Evolutionary conservation across 1,284 basidiomycete genomes (phyloP), one percentile per base, ranked within the genome.

Genomic region (Somion occarium): DNA sequence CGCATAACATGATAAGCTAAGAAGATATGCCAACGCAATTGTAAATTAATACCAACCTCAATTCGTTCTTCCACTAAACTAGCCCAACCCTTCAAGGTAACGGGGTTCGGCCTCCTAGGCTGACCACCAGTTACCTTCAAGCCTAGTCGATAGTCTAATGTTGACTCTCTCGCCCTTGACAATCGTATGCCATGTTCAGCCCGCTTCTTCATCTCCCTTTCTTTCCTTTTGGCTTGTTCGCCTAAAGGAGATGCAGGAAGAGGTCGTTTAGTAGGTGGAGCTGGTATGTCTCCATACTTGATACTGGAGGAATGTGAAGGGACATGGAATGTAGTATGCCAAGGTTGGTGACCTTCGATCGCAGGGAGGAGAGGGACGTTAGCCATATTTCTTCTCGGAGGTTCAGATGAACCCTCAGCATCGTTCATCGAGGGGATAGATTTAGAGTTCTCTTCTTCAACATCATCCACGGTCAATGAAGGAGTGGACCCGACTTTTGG

Each of bases 31-130:
- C 13, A 15, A 18, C 9, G 13, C 9, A 9, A 11, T 37, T n/a
- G 34, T n/a, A 11, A 15, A 41, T 5, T 7, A 18, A 44, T 27
- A 67, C 69, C 44, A 56, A 85, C 88, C 76, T 91, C 82, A 60
- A 93, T 93, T 54, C 78, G 76, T 56, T 92, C 89, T 64, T 94
- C 91, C 3, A 91, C 78, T 44, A 93, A 69, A 49, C 76, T 80
- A 7, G 76, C 74, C 88, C 89, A 93, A 0, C 87, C 89, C 60
- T 82, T 83, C 64, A 91, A 58, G 41, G 73, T 79, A n/a, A 75
- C 69, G 20, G 86, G 82, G 55, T 80, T 85, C 2, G 69, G 63
- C 48, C 71, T 68, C 56, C 55, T 67, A 60, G 56, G 61, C 53
- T 52, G 56, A 34, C 70, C 70, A 15, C 65, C 61, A 15, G 62